Evolutionary conservation across 495 filamentous ascomycete genomes (phyloP), one percentile per base, ranked within the genome.

Genomic region (Platismatia glauca): DNA sequence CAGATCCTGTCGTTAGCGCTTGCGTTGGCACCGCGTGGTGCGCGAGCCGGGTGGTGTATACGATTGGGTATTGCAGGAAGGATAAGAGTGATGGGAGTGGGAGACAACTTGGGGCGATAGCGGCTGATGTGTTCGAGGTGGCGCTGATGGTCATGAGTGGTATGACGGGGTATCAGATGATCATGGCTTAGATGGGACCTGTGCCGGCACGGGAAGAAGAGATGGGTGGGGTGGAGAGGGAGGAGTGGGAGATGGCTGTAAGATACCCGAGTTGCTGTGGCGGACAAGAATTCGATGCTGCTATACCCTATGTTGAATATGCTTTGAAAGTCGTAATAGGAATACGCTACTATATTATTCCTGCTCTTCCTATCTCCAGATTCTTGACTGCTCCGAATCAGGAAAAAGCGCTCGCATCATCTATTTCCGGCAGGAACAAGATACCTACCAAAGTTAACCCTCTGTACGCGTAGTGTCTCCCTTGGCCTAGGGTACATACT

Each of bases 21-120:
- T 70, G 59, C 5, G 65, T 87, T 18, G 83, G 84, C 27, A 76
- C 70, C 8, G 68, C 70, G 7, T 91, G 88, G 88, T 70, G 81
- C 37, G 44, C 81, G 4, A 73, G 72, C 24, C 79, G 88, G 24
- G 37, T 77, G 3, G 24, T 82, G 27, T 91, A 83, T 71, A 71
- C 83, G 24, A 62, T 75, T 18, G 88, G 86, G n/a, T 91, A 91
- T 65, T 77, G 75, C 4, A 74, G 74, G 61, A 73, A 72, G 27
- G 67, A 72, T 20, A 77, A 79, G 71, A 64, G 72, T 12, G 66
- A 77, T 60, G 82, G 81, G 20, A 73, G 73, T 65, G 82, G 82
- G 20, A 73, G 82, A 31, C 65, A 66, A 55, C 60, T 73, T 4
- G 80, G 79, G 7, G 62, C 34, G 6, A 3, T 11, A 0, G 52